Evolutionary conservation across 352 stramenopile species (phyloP).

Genomic region (Phytophthora sansomeana): DNA sequence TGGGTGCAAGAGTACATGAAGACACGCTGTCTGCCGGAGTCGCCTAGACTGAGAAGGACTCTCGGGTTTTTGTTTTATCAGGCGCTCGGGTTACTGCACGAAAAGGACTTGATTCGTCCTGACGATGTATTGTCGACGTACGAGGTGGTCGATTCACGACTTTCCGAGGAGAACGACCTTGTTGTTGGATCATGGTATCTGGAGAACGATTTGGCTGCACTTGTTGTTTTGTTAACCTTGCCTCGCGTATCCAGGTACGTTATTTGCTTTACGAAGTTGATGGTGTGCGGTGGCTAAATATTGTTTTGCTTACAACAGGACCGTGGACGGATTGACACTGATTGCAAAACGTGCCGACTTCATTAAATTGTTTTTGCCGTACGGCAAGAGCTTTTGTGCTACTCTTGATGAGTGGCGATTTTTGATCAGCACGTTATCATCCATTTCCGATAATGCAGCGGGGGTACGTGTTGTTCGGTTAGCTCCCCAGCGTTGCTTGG

Average conservation of each 20-base stretch:
- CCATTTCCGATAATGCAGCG: constrained; percentile 41
- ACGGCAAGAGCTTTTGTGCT: constrained; percentile 71
- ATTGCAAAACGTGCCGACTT: constrained; percentile 60
- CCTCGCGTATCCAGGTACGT: constrained; percentile 62
- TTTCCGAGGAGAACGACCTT: constrained; percentile 3
- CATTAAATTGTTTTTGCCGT: constrained; percentile 75
- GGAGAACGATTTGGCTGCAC: constrained; percentile 64
- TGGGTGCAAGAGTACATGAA: constrained; percentile 70
- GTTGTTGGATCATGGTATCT: constrained; percentile 34
- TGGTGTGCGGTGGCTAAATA: background rate
- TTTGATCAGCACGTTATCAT: constrained; percentile 72
- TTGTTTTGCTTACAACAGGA: constrained; percentile 31
- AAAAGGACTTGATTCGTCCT: constrained; percentile 54
- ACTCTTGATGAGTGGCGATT: constrained; percentile 82
- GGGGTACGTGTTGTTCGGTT: constrained; percentile 41
- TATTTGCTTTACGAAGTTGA: background rate
- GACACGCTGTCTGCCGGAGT: constrained; percentile 47
- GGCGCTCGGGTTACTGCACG: constrained; percentile 57
- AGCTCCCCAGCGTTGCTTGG: constrained; percentile 1
- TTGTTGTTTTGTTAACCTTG: constrained; percentile 74
- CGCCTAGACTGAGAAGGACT: constrained; percentile 24
- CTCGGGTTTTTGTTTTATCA: constrained; percentile 55
- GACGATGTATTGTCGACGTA: constrained; percentile 47
- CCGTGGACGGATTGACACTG: constrained; percentile 66
- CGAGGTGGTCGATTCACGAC: constrained; percentile 15